A percentile compares a stretch with the other conserved stretches of the same genome.
These are phyloP conservation scores for Trichoderma koningii DNA, from an alignment of 2,329 filamentous ascomycete species.

Conservation along the genomic window DNA sequence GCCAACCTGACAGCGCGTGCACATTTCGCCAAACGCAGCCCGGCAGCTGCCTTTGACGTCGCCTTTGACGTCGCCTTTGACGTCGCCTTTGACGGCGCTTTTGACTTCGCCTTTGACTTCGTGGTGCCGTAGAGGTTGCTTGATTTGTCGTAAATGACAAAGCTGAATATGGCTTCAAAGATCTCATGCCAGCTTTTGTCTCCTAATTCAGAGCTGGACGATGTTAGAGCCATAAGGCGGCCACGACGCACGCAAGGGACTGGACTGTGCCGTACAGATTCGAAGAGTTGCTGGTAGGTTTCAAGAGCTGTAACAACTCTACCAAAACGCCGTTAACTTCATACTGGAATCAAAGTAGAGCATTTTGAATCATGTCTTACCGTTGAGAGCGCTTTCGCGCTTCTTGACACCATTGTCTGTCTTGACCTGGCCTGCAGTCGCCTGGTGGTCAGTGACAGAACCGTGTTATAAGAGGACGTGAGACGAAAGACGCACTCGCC, in stretches of 20 bases:
- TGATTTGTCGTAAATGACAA: conserved; percentile 67
- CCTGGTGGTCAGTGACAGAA: neutral
- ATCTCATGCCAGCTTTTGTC: conserved; percentile 82
- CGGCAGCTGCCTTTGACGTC: conserved; percentile 39
- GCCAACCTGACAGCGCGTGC: conserved; percentile 71
- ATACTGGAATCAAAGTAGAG: neutral
- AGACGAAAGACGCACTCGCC: conserved; percentile 35
- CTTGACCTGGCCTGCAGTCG: conserved; percentile 39
- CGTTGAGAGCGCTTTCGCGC: conserved; percentile 46
- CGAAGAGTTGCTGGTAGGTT: conserved; percentile 40
- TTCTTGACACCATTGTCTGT: conserved; percentile 40
- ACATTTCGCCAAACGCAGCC: conserved; percentile 64
- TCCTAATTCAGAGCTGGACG: conserved; percentile 50
- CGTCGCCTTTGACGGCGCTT: too few species aligned
- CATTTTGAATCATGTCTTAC: conserved; percentile 33
- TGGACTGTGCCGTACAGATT: conserved; percentile 41
- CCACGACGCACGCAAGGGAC: conserved; percentile 39
- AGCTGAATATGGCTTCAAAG: conserved; percentile 77
- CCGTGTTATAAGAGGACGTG: neutral
- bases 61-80: too few species aligned
- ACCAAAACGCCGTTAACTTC: neutral
- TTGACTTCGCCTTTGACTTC: conserved; percentile 39
- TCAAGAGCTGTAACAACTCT: conserved; percentile 42
- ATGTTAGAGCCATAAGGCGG: conserved; percentile 28
- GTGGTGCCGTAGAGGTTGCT: conserved; percentile 57